A percentile compares a stretch with the other conserved stretches of the same genome.
These are phyloP conservation scores for Hemileccinum rubropunctum DNA, from an alignment of 768 basidiomycete genomes.

Conservation along the genomic window DNA sequence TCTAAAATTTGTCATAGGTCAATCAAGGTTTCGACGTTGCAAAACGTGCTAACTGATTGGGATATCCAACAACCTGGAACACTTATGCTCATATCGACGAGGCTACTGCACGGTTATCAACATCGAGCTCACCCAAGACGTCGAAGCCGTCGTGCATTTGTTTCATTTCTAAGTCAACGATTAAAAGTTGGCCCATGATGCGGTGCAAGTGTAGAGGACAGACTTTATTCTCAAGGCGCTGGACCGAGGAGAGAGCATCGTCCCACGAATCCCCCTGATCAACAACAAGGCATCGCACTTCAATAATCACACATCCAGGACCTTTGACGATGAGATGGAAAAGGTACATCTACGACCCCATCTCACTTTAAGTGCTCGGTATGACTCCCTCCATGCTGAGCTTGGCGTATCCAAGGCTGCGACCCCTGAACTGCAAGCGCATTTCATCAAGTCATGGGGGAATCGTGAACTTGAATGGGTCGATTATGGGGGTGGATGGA, in stretches of 20 bases:
- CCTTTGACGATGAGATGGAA: constrained; percentile 80
- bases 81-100: constrained; percentile 60
- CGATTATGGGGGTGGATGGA: constrained; percentile 99
- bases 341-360: constrained; percentile 47
- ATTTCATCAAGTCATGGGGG: constrained; percentile 90
- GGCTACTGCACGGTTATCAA: constrained; percentile 60
- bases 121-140: constrained; percentile 69
- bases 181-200: no score
- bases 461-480: constrained; percentile 86
- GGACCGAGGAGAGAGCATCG: constrained; percentile 62
- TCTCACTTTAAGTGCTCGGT: constrained; percentile 3
- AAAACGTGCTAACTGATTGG: constrained; percentile 1
- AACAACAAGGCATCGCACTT: constrained; percentile 91
- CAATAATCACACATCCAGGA: constrained; percentile 94
- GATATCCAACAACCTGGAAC: constrained; percentile 63
- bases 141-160: constrained; percentile 57
- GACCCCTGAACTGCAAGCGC: constrained; percentile 67
- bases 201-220: constrained; percentile 50
- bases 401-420: constrained; percentile 57
- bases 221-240: constrained; percentile 60
- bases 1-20: constrained; percentile 70
- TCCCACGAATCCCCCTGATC: constrained; percentile 73
- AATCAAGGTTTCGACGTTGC: constrained; percentile 20
- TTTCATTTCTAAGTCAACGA: background rate
- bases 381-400: constrained; percentile 50